Percentiles rank a stretch among this genome's conserved stretches.
These are phyloP conservation scores for Penicillium bialowiezense DNA, from an alignment of 495 filamentous ascomycete genomes.

Conservation along the genomic window DNA sequence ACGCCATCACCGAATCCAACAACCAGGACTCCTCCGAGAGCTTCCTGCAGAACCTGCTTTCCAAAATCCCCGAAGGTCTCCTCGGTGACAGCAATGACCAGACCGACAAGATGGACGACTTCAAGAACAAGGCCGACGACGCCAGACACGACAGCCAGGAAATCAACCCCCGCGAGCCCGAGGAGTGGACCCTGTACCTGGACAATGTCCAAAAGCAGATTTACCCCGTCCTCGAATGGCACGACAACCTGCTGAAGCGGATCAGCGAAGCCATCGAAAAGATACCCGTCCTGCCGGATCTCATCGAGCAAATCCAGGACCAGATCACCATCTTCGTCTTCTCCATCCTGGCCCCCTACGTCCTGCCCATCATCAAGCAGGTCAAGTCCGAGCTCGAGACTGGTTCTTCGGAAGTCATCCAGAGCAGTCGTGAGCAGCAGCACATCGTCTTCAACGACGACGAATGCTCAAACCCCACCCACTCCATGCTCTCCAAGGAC, in stretches of 20 bases:
- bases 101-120: constrained; percentile 61
- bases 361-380: constrained; percentile 81
- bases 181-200: constrained; percentile 69
- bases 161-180: constrained; percentile 69
- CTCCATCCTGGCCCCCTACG: constrained; percentile 76
- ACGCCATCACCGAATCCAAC: constrained; percentile 60
- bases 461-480: constrained; percentile 71
- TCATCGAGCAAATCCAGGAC: constrained; percentile 77
- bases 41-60: constrained; percentile 69
- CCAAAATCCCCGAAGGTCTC: constrained; percentile 72
- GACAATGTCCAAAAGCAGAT: constrained; percentile 67
- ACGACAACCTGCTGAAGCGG: constrained; percentile 77
- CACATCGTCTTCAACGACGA: constrained; percentile 83
- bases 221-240: constrained; percentile 82
- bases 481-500: constrained; percentile 95
- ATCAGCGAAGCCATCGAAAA: constrained; percentile 75
- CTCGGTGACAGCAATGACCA: constrained; percentile 64
- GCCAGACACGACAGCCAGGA: constrained; percentile 47
- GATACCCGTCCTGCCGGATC: constrained; percentile 73
- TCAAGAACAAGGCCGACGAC: constrained; percentile 63
- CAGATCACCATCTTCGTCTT: constrained; percentile 84
- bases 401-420: constrained; percentile 82
- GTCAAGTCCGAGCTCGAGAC: constrained; percentile 80
- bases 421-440: constrained; percentile 74
- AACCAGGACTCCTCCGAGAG: constrained; percentile 52